A percentile compares a stretch with the other conserved stretches of the same genome.
Evolutionary conservation across 148 eudicot genomes (phyloP).

Genomic region (Selenicereus undatus): DNA sequence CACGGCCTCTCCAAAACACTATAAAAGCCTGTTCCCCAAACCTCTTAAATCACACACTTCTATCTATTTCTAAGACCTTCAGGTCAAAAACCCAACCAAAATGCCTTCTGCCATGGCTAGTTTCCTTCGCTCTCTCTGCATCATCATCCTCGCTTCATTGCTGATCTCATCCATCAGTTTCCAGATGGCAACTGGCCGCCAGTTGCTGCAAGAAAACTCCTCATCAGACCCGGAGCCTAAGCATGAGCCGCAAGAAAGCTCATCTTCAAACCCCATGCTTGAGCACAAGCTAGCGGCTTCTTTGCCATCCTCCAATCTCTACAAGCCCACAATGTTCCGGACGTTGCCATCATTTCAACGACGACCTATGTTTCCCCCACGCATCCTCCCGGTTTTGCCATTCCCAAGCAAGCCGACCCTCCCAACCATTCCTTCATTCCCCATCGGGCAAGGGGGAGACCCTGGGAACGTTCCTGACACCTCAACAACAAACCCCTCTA

Average conservation of each 20-base stretch:
- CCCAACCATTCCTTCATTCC: constrained; percentile 18
- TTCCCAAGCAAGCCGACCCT: constrained; percentile 22
- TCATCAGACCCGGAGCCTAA: background rate
- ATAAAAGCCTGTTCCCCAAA: constrained; percentile 4
- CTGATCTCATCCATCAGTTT: constrained; percentile 5
- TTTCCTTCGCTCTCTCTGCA: background rate
- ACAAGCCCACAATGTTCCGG: background rate
- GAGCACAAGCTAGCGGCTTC: background rate
- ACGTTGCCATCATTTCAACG: constrained; percentile 26
- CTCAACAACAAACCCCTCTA: constrained; percentile 11
- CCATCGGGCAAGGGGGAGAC: background rate
- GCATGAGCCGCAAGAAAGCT: constrained; percentile 2
- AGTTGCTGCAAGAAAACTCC: constrained; percentile 5
- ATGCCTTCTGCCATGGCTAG: constrained; percentile 1
- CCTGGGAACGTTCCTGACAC: constrained; percentile 4
- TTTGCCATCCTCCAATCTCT: background rate
- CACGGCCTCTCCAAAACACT: background rate
- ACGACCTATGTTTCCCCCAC: constrained; percentile 24
- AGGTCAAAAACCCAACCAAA: background rate
- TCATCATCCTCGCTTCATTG: background rate
- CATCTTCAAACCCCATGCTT: background rate
- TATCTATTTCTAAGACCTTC: background rate
- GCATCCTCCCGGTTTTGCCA: constrained; percentile 22
- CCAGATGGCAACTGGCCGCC: constrained; percentile 10
- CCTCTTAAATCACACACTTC: background rate